A percentile compares a stretch with the other conserved stretches of the same genome.
These are phyloP conservation scores for Aegilops speltoides DNA, from an alignment of 176 grass and related monocot species.

Conservation along the genomic window DNA sequence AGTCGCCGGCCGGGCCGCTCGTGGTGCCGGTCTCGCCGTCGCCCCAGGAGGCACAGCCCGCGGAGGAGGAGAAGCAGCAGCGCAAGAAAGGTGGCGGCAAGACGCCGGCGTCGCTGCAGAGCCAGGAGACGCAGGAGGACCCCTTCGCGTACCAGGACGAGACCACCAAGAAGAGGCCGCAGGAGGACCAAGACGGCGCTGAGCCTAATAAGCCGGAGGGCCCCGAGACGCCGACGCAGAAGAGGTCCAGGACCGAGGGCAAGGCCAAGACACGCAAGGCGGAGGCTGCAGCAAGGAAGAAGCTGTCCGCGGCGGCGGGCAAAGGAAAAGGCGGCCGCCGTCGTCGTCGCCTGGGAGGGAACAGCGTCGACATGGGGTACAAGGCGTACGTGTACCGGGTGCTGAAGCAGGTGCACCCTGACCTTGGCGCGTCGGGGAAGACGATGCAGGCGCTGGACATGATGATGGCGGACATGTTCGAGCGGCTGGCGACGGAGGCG, in stretches of 20 bases:
- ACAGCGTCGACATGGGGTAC: conserved; percentile 40
- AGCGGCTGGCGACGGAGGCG: conserved; percentile 73
- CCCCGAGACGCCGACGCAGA: not conserved
- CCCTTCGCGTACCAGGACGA: not conserved
- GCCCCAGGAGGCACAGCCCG: too few species aligned
- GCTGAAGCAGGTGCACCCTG: conserved; percentile 94
- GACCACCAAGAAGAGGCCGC: not conserved
- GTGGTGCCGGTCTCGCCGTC: not conserved
- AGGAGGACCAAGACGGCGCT: not conserved
- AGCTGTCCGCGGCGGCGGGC: too few species aligned
- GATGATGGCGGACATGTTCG: conserved; percentile 90
- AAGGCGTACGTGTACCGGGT: conserved; percentile 83
- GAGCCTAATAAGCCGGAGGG: not conserved
- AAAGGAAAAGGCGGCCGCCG: not conserved
- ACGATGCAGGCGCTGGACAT: conserved; percentile 79
- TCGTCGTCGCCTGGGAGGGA: not conserved
- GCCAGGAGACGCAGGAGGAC: conserved; percentile 45
- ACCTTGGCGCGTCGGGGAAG: conserved; percentile 45
- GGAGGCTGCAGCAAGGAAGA: not conserved
- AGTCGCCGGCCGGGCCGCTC: not conserved
- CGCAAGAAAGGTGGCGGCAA: not conserved
- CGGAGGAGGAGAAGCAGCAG: not conserved
- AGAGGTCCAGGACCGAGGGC: not conserved
- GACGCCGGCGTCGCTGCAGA: not conserved
- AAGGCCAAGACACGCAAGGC: too few species aligned